phyloP scores from a whole-genome alignment of 306 rosid genomes.

The Gynostemma pentaphyllum region DNA sequence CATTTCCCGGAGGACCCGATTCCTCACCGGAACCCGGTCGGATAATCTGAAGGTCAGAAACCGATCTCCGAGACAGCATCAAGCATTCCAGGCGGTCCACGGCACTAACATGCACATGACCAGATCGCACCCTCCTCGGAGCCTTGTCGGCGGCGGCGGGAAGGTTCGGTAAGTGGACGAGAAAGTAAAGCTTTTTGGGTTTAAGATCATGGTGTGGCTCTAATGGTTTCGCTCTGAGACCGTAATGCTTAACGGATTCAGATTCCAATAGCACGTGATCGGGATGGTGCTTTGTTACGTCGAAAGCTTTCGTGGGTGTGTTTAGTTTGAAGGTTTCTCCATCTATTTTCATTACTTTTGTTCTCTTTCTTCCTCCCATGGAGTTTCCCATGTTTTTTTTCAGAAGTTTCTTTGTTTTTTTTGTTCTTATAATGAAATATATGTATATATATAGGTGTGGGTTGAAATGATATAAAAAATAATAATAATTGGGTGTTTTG shows the following conservation, averaged over 20 bases:
- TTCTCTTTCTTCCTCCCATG: constrained; percentile 33
- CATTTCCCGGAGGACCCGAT: neutral
- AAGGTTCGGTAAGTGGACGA: constrained; percentile 40
- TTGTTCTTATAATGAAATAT: neutral
- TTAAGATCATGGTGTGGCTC: constrained; percentile 42
- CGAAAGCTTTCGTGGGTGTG: constrained; percentile 43
- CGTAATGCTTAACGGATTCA: constrained; percentile 41
- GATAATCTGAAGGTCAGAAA: constrained; percentile 37
- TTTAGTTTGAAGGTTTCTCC: constrained; percentile 62
- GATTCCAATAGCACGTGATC: constrained; percentile 52
- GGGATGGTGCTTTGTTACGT: constrained; percentile 49
- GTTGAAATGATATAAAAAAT: too few relatives aligned
- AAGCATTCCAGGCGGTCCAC: constrained; percentile 67
- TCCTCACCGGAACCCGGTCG: constrained; percentile 6
- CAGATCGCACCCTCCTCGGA: constrained; percentile 43
- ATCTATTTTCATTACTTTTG: constrained; percentile 66
- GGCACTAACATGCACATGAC: constrained; percentile 38
- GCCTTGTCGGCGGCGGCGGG: neutral
- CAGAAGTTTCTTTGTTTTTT: neutral
- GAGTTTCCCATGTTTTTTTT: constrained; percentile 51
- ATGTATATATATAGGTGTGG: neutral
- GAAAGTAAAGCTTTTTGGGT: constrained; percentile 50
- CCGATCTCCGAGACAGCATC: constrained; percentile 55
- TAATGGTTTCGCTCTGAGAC: constrained; percentile 58
- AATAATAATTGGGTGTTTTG: too few relatives aligned